phyloP scores from a whole-genome alignment of 2,329 filamentous ascomycete species.

The Trichoderma lentiforme region DNA sequence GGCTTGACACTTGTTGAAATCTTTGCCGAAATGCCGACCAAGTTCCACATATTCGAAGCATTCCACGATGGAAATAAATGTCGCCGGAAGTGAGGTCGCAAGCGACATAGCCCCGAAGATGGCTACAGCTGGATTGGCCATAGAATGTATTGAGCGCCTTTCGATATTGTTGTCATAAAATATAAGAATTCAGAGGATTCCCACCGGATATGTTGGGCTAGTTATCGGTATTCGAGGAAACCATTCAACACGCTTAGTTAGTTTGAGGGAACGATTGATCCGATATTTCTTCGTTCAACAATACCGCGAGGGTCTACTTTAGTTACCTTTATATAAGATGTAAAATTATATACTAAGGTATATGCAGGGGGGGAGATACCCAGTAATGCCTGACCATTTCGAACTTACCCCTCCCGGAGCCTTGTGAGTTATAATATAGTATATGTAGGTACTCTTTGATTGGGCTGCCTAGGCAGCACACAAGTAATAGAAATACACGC shows the following conservation, averaged over 20 bases:
- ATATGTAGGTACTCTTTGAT: background rate
- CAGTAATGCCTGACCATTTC: no score
- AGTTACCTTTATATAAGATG: background rate
- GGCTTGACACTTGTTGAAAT: background rate
- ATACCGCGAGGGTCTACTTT: background rate
- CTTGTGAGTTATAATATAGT: background rate
- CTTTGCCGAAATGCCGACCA: background rate
- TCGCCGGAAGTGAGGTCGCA: background rate
- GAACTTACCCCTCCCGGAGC: background rate
- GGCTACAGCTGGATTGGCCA: background rate
- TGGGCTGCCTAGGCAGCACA: background rate
- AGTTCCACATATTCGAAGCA: background rate
- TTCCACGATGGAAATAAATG: background rate
- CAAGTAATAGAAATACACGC: background rate
- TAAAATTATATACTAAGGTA: no score
- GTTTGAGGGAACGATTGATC: background rate
- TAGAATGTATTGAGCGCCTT: rapidly evolving
- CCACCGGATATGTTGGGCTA: background rate
- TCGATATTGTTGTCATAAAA: background rate
- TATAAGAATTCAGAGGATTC: background rate
- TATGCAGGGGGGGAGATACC: no score
- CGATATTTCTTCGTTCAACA: background rate
- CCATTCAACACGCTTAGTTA: no score
- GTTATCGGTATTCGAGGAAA: background rate
- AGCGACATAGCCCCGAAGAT: background rate